Percentiles rank a stretch among this genome's conserved stretches.
phyloP scores from a whole-genome alignment of 371 early-diverging fungal genomes.

The Basidiobolus heterosporus region DNA sequence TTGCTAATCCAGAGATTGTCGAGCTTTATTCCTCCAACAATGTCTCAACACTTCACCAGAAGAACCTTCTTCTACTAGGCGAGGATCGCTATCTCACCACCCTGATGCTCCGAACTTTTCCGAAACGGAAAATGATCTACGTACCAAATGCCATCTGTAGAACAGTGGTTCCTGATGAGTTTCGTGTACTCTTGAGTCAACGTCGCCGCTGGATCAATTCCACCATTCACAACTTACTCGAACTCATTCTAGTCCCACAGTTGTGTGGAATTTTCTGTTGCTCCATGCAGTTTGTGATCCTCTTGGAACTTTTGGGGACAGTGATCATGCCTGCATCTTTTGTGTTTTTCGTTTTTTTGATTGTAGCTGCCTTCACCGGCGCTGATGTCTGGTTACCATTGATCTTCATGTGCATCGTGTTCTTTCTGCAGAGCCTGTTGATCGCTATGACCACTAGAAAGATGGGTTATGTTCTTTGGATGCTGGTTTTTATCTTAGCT shows the following conservation, averaged over 20 bases:
- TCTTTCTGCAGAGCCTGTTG: conserved; percentile 79
- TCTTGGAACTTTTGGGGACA: conserved; percentile 92
- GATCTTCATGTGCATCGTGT: conserved; percentile 51
- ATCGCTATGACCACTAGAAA: conserved; percentile 76
- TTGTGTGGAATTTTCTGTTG: conserved; percentile 95
- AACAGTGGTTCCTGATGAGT: conserved; percentile 85
- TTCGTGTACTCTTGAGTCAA: conserved; percentile 82
- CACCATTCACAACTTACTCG: conserved; percentile 90
- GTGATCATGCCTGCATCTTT: conserved; percentile 91
- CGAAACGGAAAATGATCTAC: conserved; percentile 84
- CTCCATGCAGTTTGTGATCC: conserved; percentile 95
- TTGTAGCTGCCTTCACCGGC: conserved; percentile 29
- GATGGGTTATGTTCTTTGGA: conserved; percentile 84
- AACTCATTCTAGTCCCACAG: conserved; percentile 75
- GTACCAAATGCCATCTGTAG: conserved; percentile 86
- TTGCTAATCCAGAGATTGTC: conserved; percentile 80
- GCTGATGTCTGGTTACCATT: conserved; percentile 42
- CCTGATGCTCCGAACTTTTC: conserved; percentile 90
- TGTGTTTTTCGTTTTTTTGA: conserved; percentile 26
- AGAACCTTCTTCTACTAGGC: conserved; percentile 93
- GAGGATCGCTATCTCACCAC: conserved; percentile 98
- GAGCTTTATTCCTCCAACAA: conserved; percentile 82
- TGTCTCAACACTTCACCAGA: conserved; percentile 94
- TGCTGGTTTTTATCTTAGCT: conserved; percentile 79
- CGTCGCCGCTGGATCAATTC: conserved; percentile 98